These are phyloP conservation scores for Ensete ventricosum DNA, from an alignment of 176 grass and related monocot genomes.

Conservation along the genomic window DNA sequence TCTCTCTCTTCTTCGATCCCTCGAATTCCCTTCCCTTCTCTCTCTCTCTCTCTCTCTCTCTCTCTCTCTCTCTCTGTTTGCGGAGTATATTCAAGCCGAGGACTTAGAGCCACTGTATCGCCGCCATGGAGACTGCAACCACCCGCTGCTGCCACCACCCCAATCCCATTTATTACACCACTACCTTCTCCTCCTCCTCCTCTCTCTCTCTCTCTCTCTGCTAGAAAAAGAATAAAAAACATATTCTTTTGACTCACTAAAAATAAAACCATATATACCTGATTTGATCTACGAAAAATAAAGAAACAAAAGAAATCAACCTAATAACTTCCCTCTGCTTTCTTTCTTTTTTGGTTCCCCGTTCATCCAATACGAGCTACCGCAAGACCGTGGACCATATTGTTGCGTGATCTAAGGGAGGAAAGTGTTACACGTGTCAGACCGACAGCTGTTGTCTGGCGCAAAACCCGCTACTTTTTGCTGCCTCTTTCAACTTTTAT, in stretches of 20 bases:
- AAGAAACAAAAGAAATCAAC: not conserved
- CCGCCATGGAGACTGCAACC: constrained; percentile 25
- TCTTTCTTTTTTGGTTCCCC: constrained; percentile 1
- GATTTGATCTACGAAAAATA: too few relatives aligned
- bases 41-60: not conserved
- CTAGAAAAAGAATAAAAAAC: too few relatives aligned
- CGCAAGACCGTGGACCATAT: not conserved
- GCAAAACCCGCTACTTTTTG: constrained; percentile 10
- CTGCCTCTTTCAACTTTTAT: constrained; percentile 6
- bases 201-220: not conserved
- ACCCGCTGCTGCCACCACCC: constrained; percentile 7
- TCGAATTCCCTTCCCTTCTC: not conserved
- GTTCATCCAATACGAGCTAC: not conserved
- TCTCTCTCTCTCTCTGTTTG: not conserved
- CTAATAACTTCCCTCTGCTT: not conserved
- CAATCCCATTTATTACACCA: constrained; percentile 28
- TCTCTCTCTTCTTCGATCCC: not conserved
- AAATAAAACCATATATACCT: too few relatives aligned
- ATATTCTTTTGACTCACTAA: too few relatives aligned
- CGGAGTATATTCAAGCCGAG: constrained; percentile 18
- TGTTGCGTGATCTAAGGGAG: not conserved
- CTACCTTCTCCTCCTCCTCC: not conserved
- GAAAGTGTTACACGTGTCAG: not conserved
- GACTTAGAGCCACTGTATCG: constrained; percentile 25
- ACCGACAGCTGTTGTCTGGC: constrained; percentile 5